These are phyloP conservation scores for Alternaria metachromatica DNA, from an alignment of 2,329 filamentous ascomycete species.

Conservation along the genomic window DNA sequence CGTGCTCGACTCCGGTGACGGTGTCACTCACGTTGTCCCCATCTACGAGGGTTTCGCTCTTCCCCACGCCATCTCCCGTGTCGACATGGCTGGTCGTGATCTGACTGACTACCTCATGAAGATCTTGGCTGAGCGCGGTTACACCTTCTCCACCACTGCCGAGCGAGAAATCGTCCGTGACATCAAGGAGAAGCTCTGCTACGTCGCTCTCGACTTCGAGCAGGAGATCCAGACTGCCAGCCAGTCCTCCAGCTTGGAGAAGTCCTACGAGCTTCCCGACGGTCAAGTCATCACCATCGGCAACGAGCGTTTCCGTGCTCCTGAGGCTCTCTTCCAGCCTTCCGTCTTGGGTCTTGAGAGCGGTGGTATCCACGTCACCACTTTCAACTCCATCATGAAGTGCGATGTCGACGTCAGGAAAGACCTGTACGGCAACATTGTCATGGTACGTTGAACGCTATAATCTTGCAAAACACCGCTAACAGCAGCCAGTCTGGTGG, in stretches of 20 bases:
- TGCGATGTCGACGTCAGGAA: conserved; percentile 99
- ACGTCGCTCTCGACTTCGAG: conserved; percentile 99
- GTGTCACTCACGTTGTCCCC: conserved; percentile 99
- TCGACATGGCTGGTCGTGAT: conserved; percentile 99
- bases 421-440: conserved; percentile 99
- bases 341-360: conserved; percentile 97
- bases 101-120: conserved; percentile 99
- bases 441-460: conserved; percentile 79
- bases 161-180: conserved; percentile 99
- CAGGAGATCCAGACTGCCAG: conserved; percentile 99
- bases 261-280: conserved; percentile 99
- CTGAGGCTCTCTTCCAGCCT: conserved; percentile 99
- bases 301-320: conserved; percentile 99
- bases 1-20: conserved; percentile 99
- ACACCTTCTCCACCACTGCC: conserved; percentile 99
- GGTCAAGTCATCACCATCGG: conserved; percentile 99
- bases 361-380: conserved; percentile 99
- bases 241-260: conserved; percentile 98
- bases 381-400: conserved; percentile 99
- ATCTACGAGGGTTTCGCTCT: conserved; percentile 99
- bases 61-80: conserved; percentile 99
- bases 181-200: conserved; percentile 99
- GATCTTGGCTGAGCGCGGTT: conserved; percentile 98
- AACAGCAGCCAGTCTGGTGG: conserved; percentile 82
- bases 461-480: conserved; percentile 29